Evolutionary conservation across 176 grass and related monocot species (phyloP).

Genomic region (Echinochloa phyllopogon): DNA sequence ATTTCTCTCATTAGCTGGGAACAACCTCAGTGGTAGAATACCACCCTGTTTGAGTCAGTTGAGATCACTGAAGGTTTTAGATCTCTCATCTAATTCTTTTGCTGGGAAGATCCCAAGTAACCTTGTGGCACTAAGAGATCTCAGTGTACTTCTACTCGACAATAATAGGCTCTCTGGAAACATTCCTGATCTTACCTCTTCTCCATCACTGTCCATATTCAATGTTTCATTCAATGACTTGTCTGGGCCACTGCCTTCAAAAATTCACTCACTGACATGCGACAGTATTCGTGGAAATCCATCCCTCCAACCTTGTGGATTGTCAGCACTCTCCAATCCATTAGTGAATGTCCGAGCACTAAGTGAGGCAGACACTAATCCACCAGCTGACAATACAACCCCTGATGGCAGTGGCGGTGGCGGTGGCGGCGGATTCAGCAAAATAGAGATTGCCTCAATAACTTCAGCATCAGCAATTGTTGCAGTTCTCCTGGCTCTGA

Average conservation of each 20-base stretch:
- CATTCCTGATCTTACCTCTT: conserved; percentile 54
- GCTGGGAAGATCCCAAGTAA: conserved; percentile 65
- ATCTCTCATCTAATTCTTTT: conserved; percentile 89
- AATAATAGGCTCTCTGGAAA: conserved; percentile 79
- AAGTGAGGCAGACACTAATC: conserved; percentile 34
- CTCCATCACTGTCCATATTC: conserved; percentile 58
- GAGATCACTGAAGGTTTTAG: conserved; percentile 70
- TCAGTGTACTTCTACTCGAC: conserved; percentile 67
- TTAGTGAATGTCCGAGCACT: conserved; percentile 39
- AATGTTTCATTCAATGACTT: conserved; percentile 90
- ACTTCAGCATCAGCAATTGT: conserved; percentile 92
- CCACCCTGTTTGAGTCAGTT: conserved; percentile 63
- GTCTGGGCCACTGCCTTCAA: conserved; percentile 62
- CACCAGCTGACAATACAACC: conserved; percentile 45
- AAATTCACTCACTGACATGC: conserved; percentile 56
- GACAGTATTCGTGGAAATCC: conserved; percentile 61
- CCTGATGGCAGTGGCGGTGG: conserved; percentile 15
- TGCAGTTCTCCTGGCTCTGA: conserved; percentile 82
- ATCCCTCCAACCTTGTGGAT: conserved; percentile 58
- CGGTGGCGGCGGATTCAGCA: conserved; percentile 62
- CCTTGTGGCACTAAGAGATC: conserved; percentile 57
- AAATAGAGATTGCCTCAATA: conserved; percentile 96
- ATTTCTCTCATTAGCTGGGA: conserved; percentile 75
- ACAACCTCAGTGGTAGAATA: conserved; percentile 72
- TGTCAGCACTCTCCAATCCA: conserved; percentile 44